Evolutionary conservation across 331 rosid genomes (phyloP), one percentile per base, ranked within the genome.

Genomic region (Ulmus americana): DNA sequence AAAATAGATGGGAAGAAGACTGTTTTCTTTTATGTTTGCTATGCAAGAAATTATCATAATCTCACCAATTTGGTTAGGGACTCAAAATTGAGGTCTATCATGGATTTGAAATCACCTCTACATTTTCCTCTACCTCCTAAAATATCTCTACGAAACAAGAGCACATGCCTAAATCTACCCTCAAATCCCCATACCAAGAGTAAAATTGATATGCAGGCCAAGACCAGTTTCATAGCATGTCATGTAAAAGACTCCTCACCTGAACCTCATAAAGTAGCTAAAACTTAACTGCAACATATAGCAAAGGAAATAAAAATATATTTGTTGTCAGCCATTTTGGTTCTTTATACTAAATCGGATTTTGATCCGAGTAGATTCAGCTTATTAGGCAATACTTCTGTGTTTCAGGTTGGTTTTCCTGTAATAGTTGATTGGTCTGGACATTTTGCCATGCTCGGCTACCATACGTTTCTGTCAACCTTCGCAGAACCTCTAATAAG

Each of bases 391-490:
- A 5, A 7, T 60, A 7, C 52, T 41, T 28, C 61, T 38, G 47
- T 63, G 70, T 65, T 72, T 75, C 79, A 89, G 97, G 98, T 87
- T 57, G 98, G 97, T 59, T 44, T 92, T 74, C 79, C 90, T 12
- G 97, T 92, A 59, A 86, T 92, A 65, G 67, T 92, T 28, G 97
- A 89, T 59, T 92, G 98, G 95, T 76, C 65, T 11, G 81, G 82
- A 68, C 95, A 89, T 77, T 92, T 82, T 73, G 59, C 80, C 68
- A 85, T 87, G 90, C 87, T 89, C 52, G 98, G 97, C 1, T 85
- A 58, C 74, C 87, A 86, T 53, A 89, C 97, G 5, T 77, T 89
- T 63, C 86, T 92, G 73, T 79, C 91, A 1, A 83, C 82, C 65
- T 79, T 82, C 76, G 82, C 79, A 9, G 90, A 87, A 35, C 98